Conservation (phyloP, 2,329 filamentous ascomycete genomes). For the Xylariaceae sp. region DNA sequence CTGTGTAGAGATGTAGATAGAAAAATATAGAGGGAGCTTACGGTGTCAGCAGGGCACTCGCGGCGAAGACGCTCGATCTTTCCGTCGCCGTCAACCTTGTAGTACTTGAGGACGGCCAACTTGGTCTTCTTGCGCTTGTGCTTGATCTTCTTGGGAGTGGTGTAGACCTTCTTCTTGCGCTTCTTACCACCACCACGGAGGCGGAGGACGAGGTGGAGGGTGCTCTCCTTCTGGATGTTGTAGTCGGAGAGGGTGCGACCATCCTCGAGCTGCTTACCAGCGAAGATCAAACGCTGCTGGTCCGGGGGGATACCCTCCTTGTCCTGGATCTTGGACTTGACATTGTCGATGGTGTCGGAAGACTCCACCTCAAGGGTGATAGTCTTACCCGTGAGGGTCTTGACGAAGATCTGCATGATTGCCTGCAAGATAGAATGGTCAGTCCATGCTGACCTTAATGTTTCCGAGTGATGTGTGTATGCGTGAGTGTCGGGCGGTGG, state of each 20-base stretch:
- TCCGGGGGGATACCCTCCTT: slow-evolving; percentile 99
- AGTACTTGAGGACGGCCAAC: slow-evolving; percentile 99
- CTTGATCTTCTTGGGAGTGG: slow-evolving; percentile 99
- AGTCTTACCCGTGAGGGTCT: slow-evolving; percentile 97
- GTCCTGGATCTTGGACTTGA: slow-evolving; percentile 98
- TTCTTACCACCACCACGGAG: slow-evolving; percentile 99
- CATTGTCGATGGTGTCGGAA: slow-evolving; percentile 99
- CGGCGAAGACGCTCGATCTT: slow-evolving; percentile 99
- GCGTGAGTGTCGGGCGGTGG: background rate
- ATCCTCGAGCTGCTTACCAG: slow-evolving; percentile 99
- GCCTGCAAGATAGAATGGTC: slow-evolving; percentile 40
- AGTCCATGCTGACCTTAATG: slow-evolving; percentile 12
- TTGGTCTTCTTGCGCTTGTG: slow-evolving; percentile 99
- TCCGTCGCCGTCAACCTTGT: slow-evolving; percentile 99
- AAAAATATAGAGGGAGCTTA: slow-evolving; percentile 44
- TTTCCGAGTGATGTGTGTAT: background rate
- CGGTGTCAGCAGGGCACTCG: slow-evolving; percentile 90
- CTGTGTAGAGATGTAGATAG: slow-evolving; percentile 22
- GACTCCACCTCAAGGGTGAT: slow-evolving; percentile 99
- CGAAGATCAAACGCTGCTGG: slow-evolving; percentile 99
- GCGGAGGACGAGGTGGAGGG: slow-evolving; percentile 94
- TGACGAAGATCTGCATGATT: slow-evolving; percentile 74
- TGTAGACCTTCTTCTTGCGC: slow-evolving; percentile 99
- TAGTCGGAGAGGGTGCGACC: slow-evolving; percentile 98
- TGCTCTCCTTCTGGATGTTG: slow-evolving; percentile 99